phyloP scores from a whole-genome alignment of 345 rosid genomes.

The Eucalyptus pauciflora region DNA sequence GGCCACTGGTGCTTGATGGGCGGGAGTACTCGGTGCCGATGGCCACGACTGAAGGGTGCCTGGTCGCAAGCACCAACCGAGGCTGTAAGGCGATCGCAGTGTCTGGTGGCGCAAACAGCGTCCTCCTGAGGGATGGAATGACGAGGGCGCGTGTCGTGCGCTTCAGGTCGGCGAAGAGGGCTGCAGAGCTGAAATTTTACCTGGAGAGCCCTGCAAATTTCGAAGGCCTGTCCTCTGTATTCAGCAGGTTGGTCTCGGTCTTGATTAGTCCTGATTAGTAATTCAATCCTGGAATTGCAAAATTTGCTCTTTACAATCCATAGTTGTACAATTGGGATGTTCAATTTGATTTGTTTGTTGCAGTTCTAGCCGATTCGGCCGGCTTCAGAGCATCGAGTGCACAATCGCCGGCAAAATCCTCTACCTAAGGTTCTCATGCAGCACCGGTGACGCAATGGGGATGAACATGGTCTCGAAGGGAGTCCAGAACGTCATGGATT shows the following conservation, averaged over 20 bases:
- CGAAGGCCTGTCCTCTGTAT: slow-evolving; percentile 1
- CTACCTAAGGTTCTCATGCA: slow-evolving; percentile 20
- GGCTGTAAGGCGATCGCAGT: slow-evolving; percentile 31
- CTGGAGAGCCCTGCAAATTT: slow-evolving; percentile 23
- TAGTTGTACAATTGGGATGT: background rate
- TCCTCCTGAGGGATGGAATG: slow-evolving; percentile 26
- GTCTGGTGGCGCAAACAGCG: slow-evolving; percentile 31
- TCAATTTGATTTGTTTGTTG: background rate
- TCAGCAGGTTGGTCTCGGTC: slow-evolving; percentile 5
- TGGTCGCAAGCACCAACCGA: slow-evolving; percentile 34
- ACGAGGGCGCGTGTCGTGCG: slow-evolving; percentile 29
- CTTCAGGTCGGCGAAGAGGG: slow-evolving; percentile 17
- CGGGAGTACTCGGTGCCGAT: slow-evolving; percentile 26
- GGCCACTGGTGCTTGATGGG: slow-evolving; percentile 27
- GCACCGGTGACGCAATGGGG: slow-evolving; percentile 43
- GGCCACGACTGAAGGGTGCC: slow-evolving; percentile 40
- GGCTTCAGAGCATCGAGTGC: slow-evolving; percentile 14
- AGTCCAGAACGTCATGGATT: slow-evolving; percentile 30
- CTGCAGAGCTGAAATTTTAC: slow-evolving; percentile 20
- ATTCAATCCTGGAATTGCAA: background rate
- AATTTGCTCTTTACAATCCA: background rate
- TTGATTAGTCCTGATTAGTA: background rate
- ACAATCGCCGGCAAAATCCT: slow-evolving; percentile 24
- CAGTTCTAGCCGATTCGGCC: slow-evolving; percentile 19
- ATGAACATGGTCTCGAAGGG: slow-evolving; percentile 45